Base-by-base conservation (phyloP, 768 basidiomycete genomes). In the Podaxis sp. region DNA sequence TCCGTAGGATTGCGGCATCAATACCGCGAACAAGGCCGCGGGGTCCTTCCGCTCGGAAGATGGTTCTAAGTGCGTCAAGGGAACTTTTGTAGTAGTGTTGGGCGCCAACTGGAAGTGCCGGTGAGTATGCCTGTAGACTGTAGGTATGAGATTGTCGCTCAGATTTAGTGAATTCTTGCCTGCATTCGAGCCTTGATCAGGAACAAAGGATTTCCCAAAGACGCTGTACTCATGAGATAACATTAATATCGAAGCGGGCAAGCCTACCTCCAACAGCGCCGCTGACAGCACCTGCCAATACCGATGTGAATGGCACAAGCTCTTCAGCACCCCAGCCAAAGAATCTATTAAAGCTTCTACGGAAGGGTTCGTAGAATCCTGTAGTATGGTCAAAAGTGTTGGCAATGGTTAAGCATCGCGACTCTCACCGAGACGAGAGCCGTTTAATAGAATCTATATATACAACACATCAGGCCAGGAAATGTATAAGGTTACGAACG, bases 111-210 rank as follows among this genome's bases (percentile, higher is more conserved):
- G 97, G 96, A 11, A 98, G 81, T 44, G 88, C 86, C 6, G 96
- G 95, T 0, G 96, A 99, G 76, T 95, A 99, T 30, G 97, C 97
- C 89, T 92, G 61, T 26, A 4, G 36, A 56, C 33, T 9, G 30
- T 24, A 11, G 57, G 48, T 51, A 51, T 52, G 54, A 52, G 44
- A 57, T 51, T 28, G 59, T 53, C 19, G n/a, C 19, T 19, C 44
- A 57, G 5, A 49, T 39, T 59, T 19, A 40, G 28, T n/a, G 15
- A 26, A n/a, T 52, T 63, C 75, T 54, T 17, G 89, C 90, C 82
- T 99, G 97, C 91, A 99, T 98, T 51, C 97, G 87, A 4, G 97
- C 97, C 77, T 99, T 99, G 72, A 99, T 87, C 61, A 99, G 79
- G 76, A 97, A 99, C 12, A 97, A 77, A 0, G 95, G 95, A 73